These are phyloP conservation scores for Bertia moriformis DNA, from an alignment of 2,329 filamentous ascomycete species.

Conservation along the genomic window DNA sequence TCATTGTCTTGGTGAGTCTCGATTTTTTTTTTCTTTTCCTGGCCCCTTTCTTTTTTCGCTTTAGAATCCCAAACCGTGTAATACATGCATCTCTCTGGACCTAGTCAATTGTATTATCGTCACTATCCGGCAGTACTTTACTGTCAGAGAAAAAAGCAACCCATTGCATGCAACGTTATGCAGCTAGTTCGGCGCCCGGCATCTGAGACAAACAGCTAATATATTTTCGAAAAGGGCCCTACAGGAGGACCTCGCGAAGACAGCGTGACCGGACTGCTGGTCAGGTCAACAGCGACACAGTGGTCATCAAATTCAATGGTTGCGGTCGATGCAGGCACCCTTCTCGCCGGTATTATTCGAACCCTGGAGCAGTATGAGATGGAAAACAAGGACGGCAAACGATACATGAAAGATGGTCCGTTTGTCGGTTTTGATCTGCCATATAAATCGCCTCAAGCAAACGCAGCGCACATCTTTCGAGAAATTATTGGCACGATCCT, in stretches of 20 bases:
- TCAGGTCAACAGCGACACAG: constrained; percentile 39
- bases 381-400: constrained; percentile 5
- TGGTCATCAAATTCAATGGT: constrained; percentile 45
- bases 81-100: too few relatives aligned
- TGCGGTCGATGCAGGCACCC: constrained; percentile 49
- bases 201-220: constrained; percentile 7
- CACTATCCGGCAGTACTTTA: too few relatives aligned
- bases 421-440: constrained; percentile 43
- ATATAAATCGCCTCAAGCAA: constrained; percentile 37
- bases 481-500: constrained; percentile 46
- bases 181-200: background rate
- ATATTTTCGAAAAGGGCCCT: constrained; percentile 28
- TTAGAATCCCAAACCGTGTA: too few relatives aligned
- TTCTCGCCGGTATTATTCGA: constrained; percentile 43
- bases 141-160: too few relatives aligned
- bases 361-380: constrained; percentile 36
- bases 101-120: too few relatives aligned
- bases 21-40: constrained; percentile 2
- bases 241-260: constrained; percentile 51
- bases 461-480: constrained; percentile 44
- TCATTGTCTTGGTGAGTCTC: constrained; percentile 29
- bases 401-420: constrained; percentile 22
- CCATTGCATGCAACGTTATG: too few relatives aligned
- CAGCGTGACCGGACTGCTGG: constrained; percentile 45
- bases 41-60: background rate